Percentiles rank a stretch among this genome's conserved stretches.
Conservation (phyloP, 768 basidiomycete species). For the Tubosaeta brunneosetosa region DNA sequence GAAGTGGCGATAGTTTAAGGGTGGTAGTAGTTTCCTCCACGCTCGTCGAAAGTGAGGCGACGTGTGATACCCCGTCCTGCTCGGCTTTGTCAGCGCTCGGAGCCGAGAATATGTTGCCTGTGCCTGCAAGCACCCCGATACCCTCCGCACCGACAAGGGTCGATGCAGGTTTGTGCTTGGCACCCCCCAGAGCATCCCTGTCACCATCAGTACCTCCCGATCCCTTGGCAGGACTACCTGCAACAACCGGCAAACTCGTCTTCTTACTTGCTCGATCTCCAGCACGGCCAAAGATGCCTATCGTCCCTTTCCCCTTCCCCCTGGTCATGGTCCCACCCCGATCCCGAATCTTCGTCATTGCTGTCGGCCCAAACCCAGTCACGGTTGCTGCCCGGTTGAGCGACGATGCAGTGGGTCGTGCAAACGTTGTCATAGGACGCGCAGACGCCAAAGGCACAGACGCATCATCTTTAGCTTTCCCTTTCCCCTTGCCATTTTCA, state of each 20-base stretch:
- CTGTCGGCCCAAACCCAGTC: slow-evolving; percentile 5
- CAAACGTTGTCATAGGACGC: slow-evolving; percentile 13
- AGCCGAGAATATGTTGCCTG: slow-evolving; percentile 9
- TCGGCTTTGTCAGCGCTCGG: neutral
- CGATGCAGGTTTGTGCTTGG: neutral
- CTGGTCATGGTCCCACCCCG: slow-evolving; percentile 2
- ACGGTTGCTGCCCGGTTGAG: slow-evolving; percentile 25
- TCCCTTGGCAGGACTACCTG: slow-evolving; percentile 45
- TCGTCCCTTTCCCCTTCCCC: slow-evolving; percentile 8
- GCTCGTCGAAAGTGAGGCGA: slow-evolving; percentile 8
- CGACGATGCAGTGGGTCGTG: slow-evolving; percentile 29
- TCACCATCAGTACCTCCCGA: slow-evolving; percentile 8
- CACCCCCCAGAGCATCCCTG: neutral
- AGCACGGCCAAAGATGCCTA: slow-evolving; percentile 21
- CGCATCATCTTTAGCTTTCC: slow-evolving; percentile 21
- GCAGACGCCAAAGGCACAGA: slow-evolving; percentile 6
- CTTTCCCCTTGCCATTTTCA: slow-evolving; percentile 13
- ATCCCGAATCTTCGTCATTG: neutral
- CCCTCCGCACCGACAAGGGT: neutral
- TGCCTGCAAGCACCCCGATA: neutral
- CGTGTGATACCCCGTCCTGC: slow-evolving; percentile 6
- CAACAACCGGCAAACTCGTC: slow-evolving; percentile 41
- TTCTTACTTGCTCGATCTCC: slow-evolving; percentile 38
- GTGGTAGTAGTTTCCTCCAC: neutral
- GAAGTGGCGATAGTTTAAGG: slow-evolving; percentile 13